These are phyloP conservation scores for Beauveria pseudobassiana DNA, from an alignment of 2,329 filamentous ascomycete genomes.

Conservation along the genomic window DNA sequence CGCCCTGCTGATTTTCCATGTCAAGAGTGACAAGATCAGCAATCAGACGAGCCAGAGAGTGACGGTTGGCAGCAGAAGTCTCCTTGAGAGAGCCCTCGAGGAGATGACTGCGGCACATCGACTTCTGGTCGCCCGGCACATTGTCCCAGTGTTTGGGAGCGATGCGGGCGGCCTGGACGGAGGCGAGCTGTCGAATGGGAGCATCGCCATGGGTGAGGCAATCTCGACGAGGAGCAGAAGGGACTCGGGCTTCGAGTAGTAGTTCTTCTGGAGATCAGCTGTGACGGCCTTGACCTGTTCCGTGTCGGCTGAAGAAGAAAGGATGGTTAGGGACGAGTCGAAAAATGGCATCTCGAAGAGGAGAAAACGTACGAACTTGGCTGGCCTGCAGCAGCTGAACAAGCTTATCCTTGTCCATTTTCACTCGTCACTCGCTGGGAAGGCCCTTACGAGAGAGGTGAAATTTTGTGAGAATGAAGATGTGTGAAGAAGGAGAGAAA, in stretches of 20 bases:
- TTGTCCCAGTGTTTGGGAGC: slow-evolving; percentile 80
- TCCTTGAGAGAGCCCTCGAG: slow-evolving; percentile 80
- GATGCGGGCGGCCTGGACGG: slow-evolving; percentile 79
- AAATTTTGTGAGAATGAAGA: slow-evolving; percentile 1
- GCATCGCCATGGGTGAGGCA: slow-evolving; percentile 68
- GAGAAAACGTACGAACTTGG: slow-evolving; percentile 64
- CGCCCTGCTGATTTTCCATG: slow-evolving; percentile 63
- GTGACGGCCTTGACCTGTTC: slow-evolving; percentile 86
- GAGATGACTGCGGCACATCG: slow-evolving; percentile 71
- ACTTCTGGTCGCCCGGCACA: slow-evolving; percentile 68
- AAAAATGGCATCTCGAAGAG: background rate
- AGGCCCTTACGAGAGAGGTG: background rate
- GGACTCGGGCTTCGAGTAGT: slow-evolving; percentile 78
- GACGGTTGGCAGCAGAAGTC: slow-evolving; percentile 66
- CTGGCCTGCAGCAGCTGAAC: slow-evolving; percentile 80
- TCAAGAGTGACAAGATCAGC: slow-evolving; percentile 81
- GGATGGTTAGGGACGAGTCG: slow-evolving; percentile 23
- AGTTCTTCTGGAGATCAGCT: slow-evolving; percentile 83
- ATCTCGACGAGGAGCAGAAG: slow-evolving; percentile 84
- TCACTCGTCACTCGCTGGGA: slow-evolving; percentile 15
- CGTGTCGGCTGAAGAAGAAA: slow-evolving; percentile 62
- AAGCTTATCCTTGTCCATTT: slow-evolving; percentile 60
- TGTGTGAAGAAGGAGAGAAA: slow-evolving; percentile 7
- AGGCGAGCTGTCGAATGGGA: slow-evolving; percentile 78
- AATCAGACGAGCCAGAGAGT: slow-evolving; percentile 82